These are phyloP conservation scores for Jaenimonas drosophilae DNA, from an alignment of 208 protist genomes.

Conservation along the genomic window DNA sequence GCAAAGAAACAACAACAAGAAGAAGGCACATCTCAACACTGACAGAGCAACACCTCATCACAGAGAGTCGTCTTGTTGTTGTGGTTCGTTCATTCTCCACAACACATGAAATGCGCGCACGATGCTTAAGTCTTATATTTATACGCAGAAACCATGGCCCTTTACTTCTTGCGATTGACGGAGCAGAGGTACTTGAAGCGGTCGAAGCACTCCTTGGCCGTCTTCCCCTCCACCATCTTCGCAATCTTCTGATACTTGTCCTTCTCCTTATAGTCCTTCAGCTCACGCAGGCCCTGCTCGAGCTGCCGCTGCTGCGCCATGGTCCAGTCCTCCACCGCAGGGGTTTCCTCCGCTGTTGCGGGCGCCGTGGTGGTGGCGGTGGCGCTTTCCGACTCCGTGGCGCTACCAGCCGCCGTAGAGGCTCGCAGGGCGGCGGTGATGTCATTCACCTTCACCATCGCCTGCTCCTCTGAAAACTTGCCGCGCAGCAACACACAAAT, in stretches of 20 bases:
- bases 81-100: too few species aligned
- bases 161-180: slow-evolving; percentile 81
- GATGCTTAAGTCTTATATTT: neutral
- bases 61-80: neutral
- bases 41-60: neutral
- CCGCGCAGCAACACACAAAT: slow-evolving; percentile 69
- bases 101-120: too few species aligned
- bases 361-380: neutral
- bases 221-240: slow-evolving; percentile 89
- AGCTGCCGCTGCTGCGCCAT: slow-evolving; percentile 93
- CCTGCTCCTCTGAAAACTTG: slow-evolving; percentile 83
- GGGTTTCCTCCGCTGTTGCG: slow-evolving; percentile 2
- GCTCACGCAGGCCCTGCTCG: slow-evolving; percentile 85
- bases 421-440: slow-evolving; percentile 51
- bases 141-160: slow-evolving; percentile 4
- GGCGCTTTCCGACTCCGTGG: slow-evolving; percentile 3
- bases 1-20: neutral
- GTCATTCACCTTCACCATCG: slow-evolving; percentile 88
- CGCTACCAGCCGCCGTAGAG: slow-evolving; percentile 3
- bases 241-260: slow-evolving; percentile 96
- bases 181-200: slow-evolving; percentile 93
- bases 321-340: slow-evolving; percentile 83
- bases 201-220: slow-evolving; percentile 93
- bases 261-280: slow-evolving; percentile 91
- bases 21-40: neutral